Base-by-base conservation (phyloP, 352 stramenopile species). In the Phytophthora hybrid region DNA sequence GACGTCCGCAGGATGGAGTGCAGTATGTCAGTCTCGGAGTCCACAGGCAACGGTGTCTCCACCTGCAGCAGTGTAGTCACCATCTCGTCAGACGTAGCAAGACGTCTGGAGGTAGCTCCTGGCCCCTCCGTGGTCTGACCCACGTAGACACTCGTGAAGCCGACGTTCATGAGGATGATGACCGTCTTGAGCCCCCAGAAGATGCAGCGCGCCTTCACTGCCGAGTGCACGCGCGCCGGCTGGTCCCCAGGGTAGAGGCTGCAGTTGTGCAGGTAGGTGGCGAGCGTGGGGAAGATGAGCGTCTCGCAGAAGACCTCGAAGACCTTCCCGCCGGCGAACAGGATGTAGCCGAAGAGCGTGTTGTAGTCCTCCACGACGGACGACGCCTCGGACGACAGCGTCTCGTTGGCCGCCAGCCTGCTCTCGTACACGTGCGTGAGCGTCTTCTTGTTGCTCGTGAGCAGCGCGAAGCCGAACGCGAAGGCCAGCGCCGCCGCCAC, bases 121-220 rank as follows among this genome's bases (percentile, higher is more conserved):
- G 57, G 11, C 14, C 18, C 4, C 0, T 73, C 44, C 10, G 59
- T 74, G 8, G 61, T 74, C 53, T 80, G 68, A 69, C 81, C 80
- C n/a, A 91, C 78, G 61, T 81, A 90, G 31, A 90, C 74, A 83
- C 81, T 89, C 5, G 79, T 79, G 19, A 83, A 85, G 26, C 81
- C 81, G 18, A 90, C 79, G 59, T 89, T 90, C 83, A 90, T 87
- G 71, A 89, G 76, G 69, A 90, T 89, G 56, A 88, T 77, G 14
- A 89, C 76, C 26, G 78, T 82, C 76, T 86, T 87, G 52, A 90
- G 74, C 0, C 79, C 83, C 83, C 83, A 90, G 52, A 90, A 89
- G 46, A 90, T 88, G 51, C 60, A 63, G 37, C 77, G 77, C 9
- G 53, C 64, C 68, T 90, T 90, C 23, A 78, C 60, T 21, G 63